Base-by-base conservation (phyloP, 345 rosid species). In the Pugionium cornutum region DNA sequence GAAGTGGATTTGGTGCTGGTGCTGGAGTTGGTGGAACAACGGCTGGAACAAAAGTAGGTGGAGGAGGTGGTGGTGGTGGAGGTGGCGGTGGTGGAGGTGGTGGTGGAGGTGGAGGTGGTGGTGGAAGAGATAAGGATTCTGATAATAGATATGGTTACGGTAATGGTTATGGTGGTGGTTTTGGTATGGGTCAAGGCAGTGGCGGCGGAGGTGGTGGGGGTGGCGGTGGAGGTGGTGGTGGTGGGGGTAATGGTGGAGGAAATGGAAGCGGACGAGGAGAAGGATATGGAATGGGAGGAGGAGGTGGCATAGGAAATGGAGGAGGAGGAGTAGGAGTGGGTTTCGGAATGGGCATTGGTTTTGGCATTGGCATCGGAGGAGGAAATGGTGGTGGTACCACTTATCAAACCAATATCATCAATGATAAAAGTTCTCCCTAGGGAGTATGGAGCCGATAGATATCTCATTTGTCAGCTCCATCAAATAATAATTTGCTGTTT, bases 111-210 rank as follows among this genome's bases (percentile, higher is more conserved):
- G 72, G 78, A 0, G 75, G 75, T 0, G 64, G 73, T 1, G 78
- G 78, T 1, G 57, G 78, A 0, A 69, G 78, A 4, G 78, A 75
- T 26, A 56, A 37, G 10, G 81, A 81, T 37, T 53, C 32, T 29
- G 78, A 79, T 5, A 60, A 34, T 40, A 80, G 78, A 18, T 64
- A 37, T 54, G 83, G 82, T 36, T 69, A 67, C 11, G 81, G 78
- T 3, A 72, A 54, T 52, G 83, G 83, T 30, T 58, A 49, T 42
- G 81, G 81, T 33, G 72, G 45, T 36, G 32, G 77, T 18, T 32
- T 54, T 5, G 79, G 58, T 3, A 66, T 11, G 4, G 73, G 72
- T 2, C 53, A 46, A 45, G 77, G 75, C 0, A 44, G 56, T 3
- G 86, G 82, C 0, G 32, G 61, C 2, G 64, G 77, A 4, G 66